Conservation (phyloP, 305 asterid species). For the Rubia tinctorum region DNA sequence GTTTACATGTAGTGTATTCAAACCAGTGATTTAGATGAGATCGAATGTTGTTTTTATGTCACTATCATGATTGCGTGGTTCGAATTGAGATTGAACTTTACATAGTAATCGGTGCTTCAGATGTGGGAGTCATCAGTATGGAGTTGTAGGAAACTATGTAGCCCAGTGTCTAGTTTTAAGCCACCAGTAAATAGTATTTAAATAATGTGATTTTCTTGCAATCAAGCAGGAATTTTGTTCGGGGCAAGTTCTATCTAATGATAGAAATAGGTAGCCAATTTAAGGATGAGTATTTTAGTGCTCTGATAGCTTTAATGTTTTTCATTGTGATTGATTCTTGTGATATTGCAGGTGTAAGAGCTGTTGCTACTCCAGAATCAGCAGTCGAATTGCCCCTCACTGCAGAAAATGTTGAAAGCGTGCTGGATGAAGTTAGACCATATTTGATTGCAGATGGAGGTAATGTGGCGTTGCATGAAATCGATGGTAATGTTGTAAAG, state of each 20-base stretch:
- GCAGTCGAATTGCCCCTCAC: constrained; percentile 79
- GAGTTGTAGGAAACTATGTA: neutral
- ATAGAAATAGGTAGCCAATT: neutral
- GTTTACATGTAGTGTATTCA: neutral
- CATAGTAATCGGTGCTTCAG: neutral
- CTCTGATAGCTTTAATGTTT: neutral
- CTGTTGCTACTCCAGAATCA: constrained; percentile 75
- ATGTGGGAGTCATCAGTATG: neutral
- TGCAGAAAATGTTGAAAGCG: constrained; percentile 84
- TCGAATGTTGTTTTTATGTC: neutral
- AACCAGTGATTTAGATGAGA: neutral
- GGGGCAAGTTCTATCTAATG: neutral
- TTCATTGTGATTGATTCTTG: neutral
- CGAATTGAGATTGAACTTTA: neutral
- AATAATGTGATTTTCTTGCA: neutral
- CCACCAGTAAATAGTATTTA: neutral
- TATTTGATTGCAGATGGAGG: constrained; percentile 97
- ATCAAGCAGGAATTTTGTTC: neutral
- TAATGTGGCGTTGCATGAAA: constrained; percentile 92
- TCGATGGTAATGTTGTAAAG: constrained; percentile 89
- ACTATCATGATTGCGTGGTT: no score
- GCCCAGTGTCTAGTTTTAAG: no score
- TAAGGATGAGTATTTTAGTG: neutral
- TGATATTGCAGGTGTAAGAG: constrained; percentile 49
- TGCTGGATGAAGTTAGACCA: constrained; percentile 92